Evolutionary conservation across 208 protist genomes (phyloP), one percentile per base, ranked within the genome.

Genomic region (Endotrypanum monterogeii): DNA sequence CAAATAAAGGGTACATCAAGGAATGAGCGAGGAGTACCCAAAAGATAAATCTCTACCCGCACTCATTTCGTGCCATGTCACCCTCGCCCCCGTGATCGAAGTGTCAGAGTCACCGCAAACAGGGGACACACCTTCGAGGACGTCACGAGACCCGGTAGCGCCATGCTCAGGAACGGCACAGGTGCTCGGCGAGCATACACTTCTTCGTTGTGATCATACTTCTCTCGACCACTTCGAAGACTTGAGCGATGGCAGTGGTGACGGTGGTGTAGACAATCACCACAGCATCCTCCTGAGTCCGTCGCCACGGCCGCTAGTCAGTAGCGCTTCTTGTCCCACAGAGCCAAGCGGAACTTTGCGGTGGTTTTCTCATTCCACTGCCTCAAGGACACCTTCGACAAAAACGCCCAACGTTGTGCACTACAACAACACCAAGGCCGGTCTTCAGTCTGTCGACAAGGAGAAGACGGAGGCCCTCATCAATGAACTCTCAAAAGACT

Each of bases 371-470:
- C 50, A 46, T 12, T 5, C 46, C 16, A 44, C n/a, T 41, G 11
- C 62, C 4, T 5, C 28, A 23, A 35, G 46, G 18, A 44, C 32
- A 28, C 20, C 25, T 55, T 14, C 3, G 18, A 41, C 50, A 18
- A 20, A n/a, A 9, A 9, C 2, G 66, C 66, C 74, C 12, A 61
- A 52, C 5, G 71, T 87, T 4, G 62, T 78, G 16, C 46, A 66
- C 30, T 90, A 89, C 52, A 85, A 96, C 80, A 92, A 85, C 73
- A 89, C 74, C n/a, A 96, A 96, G 68, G 88, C 89, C 0, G 89
- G 91, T 23, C 72, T 96, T 61, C 76, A 87, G 46, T 54, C 65
- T 2, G 89, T 91, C 0, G 89, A 96, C 78, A 89, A 89, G 67
- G 58, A 37, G 14, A 82, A 83, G 67, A 85, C 76, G 5, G 84